Percentiles rank a stretch among this genome's conserved stretches.
Conservation (phyloP, 1,284 basidiomycete genomes). For the Heterobasidion occidentale region DNA sequence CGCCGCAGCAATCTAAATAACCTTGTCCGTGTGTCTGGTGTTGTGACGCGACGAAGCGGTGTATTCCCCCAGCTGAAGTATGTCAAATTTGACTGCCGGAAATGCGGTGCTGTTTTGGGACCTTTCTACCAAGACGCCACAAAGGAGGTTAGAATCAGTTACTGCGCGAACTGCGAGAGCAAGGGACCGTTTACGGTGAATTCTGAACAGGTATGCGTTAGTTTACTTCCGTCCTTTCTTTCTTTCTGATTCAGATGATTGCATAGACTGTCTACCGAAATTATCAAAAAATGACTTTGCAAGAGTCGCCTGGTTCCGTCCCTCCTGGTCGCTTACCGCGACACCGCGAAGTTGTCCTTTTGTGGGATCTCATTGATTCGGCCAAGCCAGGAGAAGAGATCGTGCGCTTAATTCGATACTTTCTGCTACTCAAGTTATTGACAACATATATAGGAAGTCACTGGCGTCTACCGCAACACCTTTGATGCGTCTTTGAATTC, state of each 20-base stretch:
- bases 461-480: conserved; percentile 97
- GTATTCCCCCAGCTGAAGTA: conserved; percentile 99
- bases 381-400: conserved; percentile 99
- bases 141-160: conserved; percentile 90
- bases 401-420: conserved; percentile 30
- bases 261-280: conserved; percentile 95
- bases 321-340: conserved; percentile 94
- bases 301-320: conserved; percentile 97
- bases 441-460: conserved; percentile 66
- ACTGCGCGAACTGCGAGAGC: conserved; percentile 89
- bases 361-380: conserved; percentile 97
- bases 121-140: conserved; percentile 98
- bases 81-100: conserved; percentile 96
- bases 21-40: conserved; percentile 91
- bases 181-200: conserved; percentile 96
- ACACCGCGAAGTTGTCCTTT: conserved; percentile 92
- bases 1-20: conserved; percentile 91
- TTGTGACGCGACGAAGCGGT: conserved; percentile 94
- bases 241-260: neutral
- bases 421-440: conserved; percentile 5
- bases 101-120: conserved; percentile 87
- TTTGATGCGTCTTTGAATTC: conserved; percentile 97
- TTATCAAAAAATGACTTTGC: conserved; percentile 98
- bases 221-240: neutral
- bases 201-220: conserved; percentile 73